Evolutionary conservation across 345 rosid genomes (phyloP), one percentile per base, ranked within the genome.

Genomic region (Hibiscus trionum): DNA sequence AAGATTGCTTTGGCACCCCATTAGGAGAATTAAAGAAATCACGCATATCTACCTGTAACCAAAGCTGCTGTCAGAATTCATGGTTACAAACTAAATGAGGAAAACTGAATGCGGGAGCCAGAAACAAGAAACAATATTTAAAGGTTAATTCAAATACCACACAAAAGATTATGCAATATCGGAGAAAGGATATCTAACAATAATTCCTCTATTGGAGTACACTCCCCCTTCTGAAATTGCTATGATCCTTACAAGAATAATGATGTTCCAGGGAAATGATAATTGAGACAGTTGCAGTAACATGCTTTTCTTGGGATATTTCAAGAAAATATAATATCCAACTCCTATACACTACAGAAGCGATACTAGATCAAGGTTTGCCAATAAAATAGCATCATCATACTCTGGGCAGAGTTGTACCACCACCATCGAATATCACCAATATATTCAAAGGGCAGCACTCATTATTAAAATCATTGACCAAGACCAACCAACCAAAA

Each of bases 21-120:
- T 86, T 85, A 68, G 96, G 98, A 77, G 96, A 90, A 75, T 95
- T 95, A 65, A 89, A 78, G 83, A 87, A 92, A 66, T 88, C 97
- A 53, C 97, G 93, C 99, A 95, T 95, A 76, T 95, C 98, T 52
- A 85, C 88, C 98, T 95, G 84, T 67, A 72, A 74, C 8, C 70
- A 47, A 42, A 24, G 46, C 61, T 3, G 15, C 58, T 3, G 11
- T 67, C 42, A 67, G 58, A 67, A 15, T 47, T 67, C 71, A 47
- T 15, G 7, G 57, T 11, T 49, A 27, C 3, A 66, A 44, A 47
- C 24, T 2, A 49, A 27, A 47, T 47, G 58, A 47, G 71, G 71
- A 66, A 46, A 66, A 14, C 31, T 49, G 21, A 67, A 27, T 15
- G 26, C 58, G 15, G 42, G 21, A 7, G 37, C 58, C 12, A 47